A percentile compares a stretch with the other conserved stretches of the same genome.
Evolutionary conservation across 2,329 filamentous ascomycete species (phyloP).

Genomic region (Pseudogymnoascus sp.): DNA sequence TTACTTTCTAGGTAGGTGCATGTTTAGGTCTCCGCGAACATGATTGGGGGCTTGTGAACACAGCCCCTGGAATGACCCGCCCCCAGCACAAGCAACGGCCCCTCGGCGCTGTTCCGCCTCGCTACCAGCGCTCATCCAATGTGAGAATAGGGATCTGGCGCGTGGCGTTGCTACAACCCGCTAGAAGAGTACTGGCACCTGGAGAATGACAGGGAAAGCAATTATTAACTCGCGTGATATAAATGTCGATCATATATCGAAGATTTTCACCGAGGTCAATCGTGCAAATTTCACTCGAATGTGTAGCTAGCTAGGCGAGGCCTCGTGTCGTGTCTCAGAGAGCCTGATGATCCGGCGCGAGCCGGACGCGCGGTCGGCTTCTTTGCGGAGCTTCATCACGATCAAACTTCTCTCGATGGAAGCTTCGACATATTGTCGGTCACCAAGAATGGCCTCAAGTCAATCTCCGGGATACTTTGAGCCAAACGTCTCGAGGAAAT

Average conservation of each 20-base stretch:
- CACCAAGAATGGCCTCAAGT: not conserved
- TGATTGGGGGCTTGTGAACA: not conserved
- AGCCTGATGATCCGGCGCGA: not conserved
- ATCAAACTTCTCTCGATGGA: not conserved
- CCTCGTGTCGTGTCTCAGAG: not conserved
- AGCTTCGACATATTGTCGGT: not conserved
- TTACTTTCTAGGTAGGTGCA: constrained; percentile 3
- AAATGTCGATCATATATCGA: not conserved
- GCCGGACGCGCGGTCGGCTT: not conserved
- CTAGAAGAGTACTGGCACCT: not conserved
- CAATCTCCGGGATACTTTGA: not conserved
- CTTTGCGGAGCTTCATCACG: not conserved
- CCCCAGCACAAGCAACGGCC: not conserved
- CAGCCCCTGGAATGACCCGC: not conserved
- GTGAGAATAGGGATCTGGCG: not conserved
- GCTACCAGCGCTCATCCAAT: not conserved
- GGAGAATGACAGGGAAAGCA: no score
- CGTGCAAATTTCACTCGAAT: not conserved
- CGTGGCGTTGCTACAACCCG: not conserved
- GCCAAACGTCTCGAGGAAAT: not conserved
- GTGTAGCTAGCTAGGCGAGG: not conserved
- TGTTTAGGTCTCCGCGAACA: not conserved
- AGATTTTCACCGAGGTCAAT: constrained; percentile 1
- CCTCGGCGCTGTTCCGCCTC: not conserved
- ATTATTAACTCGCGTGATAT: not conserved